These are phyloP conservation scores for Ogataea kodamae DNA, from an alignment of 805 yeast genomes.

Conservation along the genomic window DNA sequence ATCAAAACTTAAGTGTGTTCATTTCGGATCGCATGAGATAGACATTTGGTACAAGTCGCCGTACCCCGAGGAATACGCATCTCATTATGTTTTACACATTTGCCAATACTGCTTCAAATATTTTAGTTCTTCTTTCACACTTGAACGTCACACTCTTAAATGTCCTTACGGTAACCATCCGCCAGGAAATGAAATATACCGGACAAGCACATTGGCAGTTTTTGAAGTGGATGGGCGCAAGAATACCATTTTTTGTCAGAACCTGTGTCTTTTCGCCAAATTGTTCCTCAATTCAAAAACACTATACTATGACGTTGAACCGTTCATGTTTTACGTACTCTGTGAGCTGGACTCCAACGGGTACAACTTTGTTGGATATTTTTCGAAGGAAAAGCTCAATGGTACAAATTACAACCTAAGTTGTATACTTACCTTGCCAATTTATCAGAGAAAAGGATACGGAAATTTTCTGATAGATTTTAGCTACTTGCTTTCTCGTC, in stretches of 20 bases:
- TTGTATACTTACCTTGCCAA: constrained; percentile 87
- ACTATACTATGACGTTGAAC: constrained; percentile 91
- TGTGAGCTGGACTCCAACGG: constrained; percentile 55
- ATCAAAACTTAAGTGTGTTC: constrained; percentile 57
- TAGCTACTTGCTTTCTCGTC: constrained; percentile 72
- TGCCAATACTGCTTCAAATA: constrained; percentile 86
- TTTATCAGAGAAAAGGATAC: constrained; percentile 81
- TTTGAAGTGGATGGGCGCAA: constrained; percentile 94
- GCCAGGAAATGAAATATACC: constrained; percentile 89
- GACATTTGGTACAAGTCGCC: constrained; percentile 94
- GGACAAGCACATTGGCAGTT: constrained; percentile 66
- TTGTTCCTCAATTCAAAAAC: constrained; percentile 88
- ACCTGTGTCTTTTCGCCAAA: constrained; percentile 84
- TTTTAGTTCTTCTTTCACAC: constrained; percentile 63
- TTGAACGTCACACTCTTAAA: constrained; percentile 68
- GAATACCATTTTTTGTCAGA: constrained; percentile 79
- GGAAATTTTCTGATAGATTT: constrained; percentile 88
- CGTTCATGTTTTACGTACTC: constrained; percentile 83
- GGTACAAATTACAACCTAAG: constrained; percentile 78
- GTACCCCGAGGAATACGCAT: constrained; percentile 81
- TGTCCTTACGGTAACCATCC: constrained; percentile 67
- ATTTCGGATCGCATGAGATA: constrained; percentile 68
- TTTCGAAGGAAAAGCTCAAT: constrained; percentile 81
- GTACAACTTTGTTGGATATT: constrained; percentile 89
- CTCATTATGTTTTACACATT: constrained; percentile 57